Conservation (phyloP, 148 eudicot genomes). For the Chenopodium quinoa region DNA sequence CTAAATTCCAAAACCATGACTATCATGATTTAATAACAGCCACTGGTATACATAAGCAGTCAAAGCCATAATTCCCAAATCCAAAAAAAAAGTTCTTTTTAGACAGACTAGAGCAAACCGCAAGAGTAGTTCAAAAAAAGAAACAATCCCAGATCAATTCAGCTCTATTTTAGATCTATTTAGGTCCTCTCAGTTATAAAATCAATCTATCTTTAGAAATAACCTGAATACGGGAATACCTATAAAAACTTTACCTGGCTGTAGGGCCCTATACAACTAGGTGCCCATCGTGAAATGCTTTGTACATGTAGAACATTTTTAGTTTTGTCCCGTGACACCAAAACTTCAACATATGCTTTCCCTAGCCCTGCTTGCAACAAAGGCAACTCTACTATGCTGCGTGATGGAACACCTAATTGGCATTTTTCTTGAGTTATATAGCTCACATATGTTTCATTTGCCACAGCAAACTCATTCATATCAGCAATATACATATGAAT, state of each 20-base stretch:
- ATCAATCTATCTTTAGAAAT: neutral
- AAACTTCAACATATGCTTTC: conserved; percentile 72
- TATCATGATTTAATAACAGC: neutral
- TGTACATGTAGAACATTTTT: conserved; percentile 96
- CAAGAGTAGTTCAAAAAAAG: neutral
- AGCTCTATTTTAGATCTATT: neutral
- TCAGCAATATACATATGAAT: conserved; percentile 81
- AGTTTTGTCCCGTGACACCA: conserved; percentile 66
- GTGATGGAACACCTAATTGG: conserved; percentile 90
- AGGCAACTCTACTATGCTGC: conserved; percentile 91
- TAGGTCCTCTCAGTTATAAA: neutral
- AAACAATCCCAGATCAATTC: neutral
- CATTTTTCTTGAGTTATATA: conserved; percentile 92
- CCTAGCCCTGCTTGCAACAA: conserved; percentile 68
- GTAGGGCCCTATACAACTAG: conserved; percentile 96
- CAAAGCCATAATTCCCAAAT: neutral
- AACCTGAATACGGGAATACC: neutral
- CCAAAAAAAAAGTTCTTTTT: neutral
- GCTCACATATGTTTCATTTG: conserved; percentile 84
- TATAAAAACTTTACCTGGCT: conserved; percentile 63
- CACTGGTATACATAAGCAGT: neutral
- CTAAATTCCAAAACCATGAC: neutral
- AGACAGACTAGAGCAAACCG: neutral
- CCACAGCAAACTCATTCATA: conserved; percentile 71
- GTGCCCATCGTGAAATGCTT: conserved; percentile 97